Evolutionary conservation across 768 basidiomycete genomes (phyloP).

Genomic region (Gloeopeniophorella convolvens): DNA sequence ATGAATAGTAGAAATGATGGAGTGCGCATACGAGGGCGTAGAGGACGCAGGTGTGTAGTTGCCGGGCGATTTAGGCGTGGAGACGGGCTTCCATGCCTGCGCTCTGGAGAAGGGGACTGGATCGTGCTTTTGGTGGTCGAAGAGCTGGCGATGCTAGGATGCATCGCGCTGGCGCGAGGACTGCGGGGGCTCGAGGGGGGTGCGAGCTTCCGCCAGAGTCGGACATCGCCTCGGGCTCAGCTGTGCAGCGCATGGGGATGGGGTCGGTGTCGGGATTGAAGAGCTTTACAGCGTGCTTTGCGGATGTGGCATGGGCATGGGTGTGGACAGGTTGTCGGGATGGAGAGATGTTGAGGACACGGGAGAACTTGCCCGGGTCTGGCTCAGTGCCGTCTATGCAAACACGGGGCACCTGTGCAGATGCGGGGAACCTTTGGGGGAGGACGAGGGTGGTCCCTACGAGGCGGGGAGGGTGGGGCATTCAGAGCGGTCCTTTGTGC

Average conservation of each 20-base stretch:
- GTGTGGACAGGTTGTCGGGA: constrained; percentile 35
- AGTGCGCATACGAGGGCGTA: constrained; percentile 66
- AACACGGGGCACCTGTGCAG: constrained; percentile 32
- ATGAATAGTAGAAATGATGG: constrained; percentile 57
- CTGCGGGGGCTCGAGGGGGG: constrained; percentile 31
- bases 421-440: constrained; percentile 30
- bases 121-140: constrained; percentile 87
- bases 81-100: constrained; percentile 43
- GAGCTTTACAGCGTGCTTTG: constrained; percentile 40
- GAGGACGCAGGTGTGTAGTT: constrained; percentile 72
- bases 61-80: constrained; percentile 51
- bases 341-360: constrained; percentile 61
- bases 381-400: constrained; percentile 40
- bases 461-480: constrained; percentile 30
- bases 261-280: constrained; percentile 70
- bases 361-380: constrained; percentile 67
- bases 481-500: no score
- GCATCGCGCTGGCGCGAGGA: constrained; percentile 31
- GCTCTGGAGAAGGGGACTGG: constrained; percentile 74
- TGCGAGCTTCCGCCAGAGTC: constrained; percentile 52
- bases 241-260: constrained; percentile 45
- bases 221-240: constrained; percentile 58
- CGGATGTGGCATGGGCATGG: constrained; percentile 26
- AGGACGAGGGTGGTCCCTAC: constrained; percentile 26
- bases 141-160: constrained; percentile 48